Base-by-base conservation (phyloP, 1,139 yeast species). In the Pichia sp. region DNA sequence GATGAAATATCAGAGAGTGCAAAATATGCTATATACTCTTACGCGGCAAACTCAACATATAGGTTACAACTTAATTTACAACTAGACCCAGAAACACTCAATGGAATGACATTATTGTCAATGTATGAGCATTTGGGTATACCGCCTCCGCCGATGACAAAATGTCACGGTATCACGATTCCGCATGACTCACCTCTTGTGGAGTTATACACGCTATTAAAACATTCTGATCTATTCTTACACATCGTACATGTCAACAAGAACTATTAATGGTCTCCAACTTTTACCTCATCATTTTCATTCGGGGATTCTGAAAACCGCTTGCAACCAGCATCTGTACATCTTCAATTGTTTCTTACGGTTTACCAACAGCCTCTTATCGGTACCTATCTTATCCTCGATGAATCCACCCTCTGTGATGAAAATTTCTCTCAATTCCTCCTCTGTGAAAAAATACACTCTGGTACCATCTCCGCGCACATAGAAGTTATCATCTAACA, bases 391-490 rank as follows among this genome's bases (percentile, higher is more conserved):
- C 58, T 74, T 83, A 24, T 67, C 71, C 46, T 84, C 88, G 14
- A 56, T 60, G 52, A 91, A 86, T 12, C 48, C 49, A 24, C 51
- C 51, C n/a, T 59, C 63, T 13, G 57, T 55, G 26, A 84, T 74
- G 58, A 91, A 91, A 9, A 88, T 84, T 29, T 72, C 66, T 44
- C 84, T 68, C 41, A 88, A 63, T 60, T 91, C 96, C 39, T 88
- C 94, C 55, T 88, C 97, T 2, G 96, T 86, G 64, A 91, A 91
- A 63, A 91, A 91, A 59, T 91, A 91, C 11, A 93, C 98, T 50
- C 98, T 69, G 1, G 99, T 91, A 34, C 98, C 98, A 56, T 91
- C 99, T 27, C 99, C 99, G 52, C 99, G 74, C 28, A 88, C 86
- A 59, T 91, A 91, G 55, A 91, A 91, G 59, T 91, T 88, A 39